These are phyloP conservation scores for Cymbopogon flexuosus DNA, from an alignment of 202 grass and related monocot genomes.

Conservation along the genomic window DNA sequence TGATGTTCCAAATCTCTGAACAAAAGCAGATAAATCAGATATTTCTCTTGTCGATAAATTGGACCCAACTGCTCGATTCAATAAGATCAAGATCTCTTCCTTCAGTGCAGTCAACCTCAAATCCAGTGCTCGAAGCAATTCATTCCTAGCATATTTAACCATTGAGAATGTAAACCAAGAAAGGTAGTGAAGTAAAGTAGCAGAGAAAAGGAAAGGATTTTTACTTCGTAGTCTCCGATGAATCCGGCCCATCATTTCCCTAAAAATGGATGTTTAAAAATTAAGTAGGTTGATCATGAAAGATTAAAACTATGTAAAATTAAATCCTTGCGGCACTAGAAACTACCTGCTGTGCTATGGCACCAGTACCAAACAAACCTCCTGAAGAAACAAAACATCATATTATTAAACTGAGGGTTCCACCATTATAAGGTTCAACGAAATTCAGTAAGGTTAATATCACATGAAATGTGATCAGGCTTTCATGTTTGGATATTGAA, in stretches of 20 bases:
- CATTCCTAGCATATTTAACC: conserved; percentile 60
- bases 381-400: conserved; percentile 44
- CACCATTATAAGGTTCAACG: conserved; percentile 7
- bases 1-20: conserved; percentile 69
- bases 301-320: conserved; percentile 20
- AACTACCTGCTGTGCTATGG: conserved; percentile 57
- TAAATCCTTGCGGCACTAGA: conserved; percentile 5
- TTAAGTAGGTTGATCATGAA: conserved; percentile 29
- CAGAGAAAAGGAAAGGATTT: conserved; percentile 22
- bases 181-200: conserved; percentile 22
- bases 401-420: conserved; percentile 19
- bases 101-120: conserved; percentile 78
- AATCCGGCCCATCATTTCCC: conserved; percentile 61
- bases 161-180: conserved; percentile 35
- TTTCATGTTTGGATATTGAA: neutral
- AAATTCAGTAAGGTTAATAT: conserved; percentile 18
- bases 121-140: conserved; percentile 82
- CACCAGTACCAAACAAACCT: conserved; percentile 46
- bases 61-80: conserved; percentile 54
- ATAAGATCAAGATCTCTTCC: conserved; percentile 59
- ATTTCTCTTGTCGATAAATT: conserved; percentile 58
- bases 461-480: neutral
- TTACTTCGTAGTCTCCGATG: conserved; percentile 91
- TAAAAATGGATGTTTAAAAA: conserved; percentile 39
- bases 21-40: conserved; percentile 65